phyloP scores from a whole-genome alignment of 2,329 filamentous ascomycete genomes.

The Aureobasidium lini region DNA sequence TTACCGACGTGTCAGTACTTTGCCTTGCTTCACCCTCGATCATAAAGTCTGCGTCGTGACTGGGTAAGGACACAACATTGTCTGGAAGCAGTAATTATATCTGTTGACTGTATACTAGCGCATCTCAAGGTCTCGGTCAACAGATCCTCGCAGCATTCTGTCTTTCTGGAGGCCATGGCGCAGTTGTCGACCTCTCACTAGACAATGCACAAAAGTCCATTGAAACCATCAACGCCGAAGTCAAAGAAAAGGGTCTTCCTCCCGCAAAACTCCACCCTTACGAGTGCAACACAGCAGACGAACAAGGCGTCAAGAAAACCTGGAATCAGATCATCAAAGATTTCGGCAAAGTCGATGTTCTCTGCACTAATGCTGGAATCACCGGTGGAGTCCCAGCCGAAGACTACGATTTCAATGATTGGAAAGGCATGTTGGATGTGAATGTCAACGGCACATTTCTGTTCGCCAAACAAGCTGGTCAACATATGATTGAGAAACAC shows the following conservation, averaged over 20 bases:
- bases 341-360: slow-evolving; percentile 32
- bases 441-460: slow-evolving; percentile 33
- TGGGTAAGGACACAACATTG: not conserved
- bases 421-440: slow-evolving; percentile 31
- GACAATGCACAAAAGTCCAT: slow-evolving; percentile 23
- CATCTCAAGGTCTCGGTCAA: slow-evolving; percentile 26
- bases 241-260: slow-evolving; percentile 19
- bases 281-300: slow-evolving; percentile 33
- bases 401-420: slow-evolving; percentile 27
- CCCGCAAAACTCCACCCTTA: slow-evolving; percentile 30
- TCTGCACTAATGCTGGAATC: slow-evolving; percentile 36
- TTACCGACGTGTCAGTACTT: slow-evolving; percentile 14
- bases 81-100: too few relatives aligned
- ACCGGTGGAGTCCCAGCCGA: slow-evolving; percentile 30
- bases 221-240: slow-evolving; percentile 24
- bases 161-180: slow-evolving; percentile 26
- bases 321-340: slow-evolving; percentile 27
- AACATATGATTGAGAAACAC: too few relatives aligned
- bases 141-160: slow-evolving; percentile 27
- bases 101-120: slow-evolving; percentile 7
- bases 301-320: slow-evolving; percentile 30
- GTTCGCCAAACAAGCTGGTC: slow-evolving; percentile 25
- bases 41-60: slow-evolving; percentile 16
- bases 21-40: slow-evolving; percentile 16
- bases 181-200: slow-evolving; percentile 27